Evolutionary conservation across 2,329 filamentous ascomycete genomes (phyloP).

Genomic region (Raffaelea arxii): DNA sequence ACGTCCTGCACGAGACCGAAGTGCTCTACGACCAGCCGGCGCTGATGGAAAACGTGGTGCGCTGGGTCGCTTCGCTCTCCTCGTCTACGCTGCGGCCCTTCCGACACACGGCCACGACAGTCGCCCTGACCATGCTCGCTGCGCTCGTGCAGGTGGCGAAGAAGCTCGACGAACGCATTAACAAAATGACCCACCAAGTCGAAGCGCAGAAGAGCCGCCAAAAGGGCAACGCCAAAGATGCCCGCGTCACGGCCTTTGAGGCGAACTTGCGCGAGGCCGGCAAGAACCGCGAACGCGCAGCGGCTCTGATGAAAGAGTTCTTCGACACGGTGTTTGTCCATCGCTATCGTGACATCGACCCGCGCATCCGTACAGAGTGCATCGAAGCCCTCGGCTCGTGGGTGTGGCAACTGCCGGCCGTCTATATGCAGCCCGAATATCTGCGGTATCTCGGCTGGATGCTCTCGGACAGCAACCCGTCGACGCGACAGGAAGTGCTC

Average conservation of each 20-base stretch:
- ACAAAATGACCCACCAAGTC: slow-evolving; percentile 67
- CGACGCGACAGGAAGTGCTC: slow-evolving; percentile 75
- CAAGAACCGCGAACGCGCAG: slow-evolving; percentile 57
- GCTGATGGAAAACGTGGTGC: slow-evolving; percentile 78
- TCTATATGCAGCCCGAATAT: slow-evolving; percentile 86
- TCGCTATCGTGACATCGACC: slow-evolving; percentile 88
- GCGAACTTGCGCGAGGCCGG: slow-evolving; percentile 61
- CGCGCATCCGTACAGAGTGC: slow-evolving; percentile 80
- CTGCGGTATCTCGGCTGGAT: slow-evolving; percentile 94
- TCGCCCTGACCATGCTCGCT: slow-evolving; percentile 69
- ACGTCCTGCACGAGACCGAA: slow-evolving; percentile 71
- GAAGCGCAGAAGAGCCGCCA: slow-evolving; percentile 35
- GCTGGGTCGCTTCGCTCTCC: slow-evolving; percentile 87
- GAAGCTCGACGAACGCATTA: slow-evolving; percentile 46
- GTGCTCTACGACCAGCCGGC: slow-evolving; percentile 67
- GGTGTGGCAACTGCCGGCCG: slow-evolving; percentile 75
- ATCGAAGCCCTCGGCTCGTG: slow-evolving; percentile 78
- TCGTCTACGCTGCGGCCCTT: slow-evolving; percentile 82
- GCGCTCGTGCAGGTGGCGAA: slow-evolving; percentile 49
- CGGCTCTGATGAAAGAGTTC: slow-evolving; percentile 68
- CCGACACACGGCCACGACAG: slow-evolving; percentile 83
- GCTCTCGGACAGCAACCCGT: slow-evolving; percentile 67
- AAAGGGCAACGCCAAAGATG: slow-evolving; percentile 49
- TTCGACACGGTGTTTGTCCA: slow-evolving; percentile 93
- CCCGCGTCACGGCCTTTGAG: slow-evolving; percentile 63